phyloP scores from a whole-genome alignment of 495 filamentous ascomycete genomes.

The Neurospora intermedia region DNA sequence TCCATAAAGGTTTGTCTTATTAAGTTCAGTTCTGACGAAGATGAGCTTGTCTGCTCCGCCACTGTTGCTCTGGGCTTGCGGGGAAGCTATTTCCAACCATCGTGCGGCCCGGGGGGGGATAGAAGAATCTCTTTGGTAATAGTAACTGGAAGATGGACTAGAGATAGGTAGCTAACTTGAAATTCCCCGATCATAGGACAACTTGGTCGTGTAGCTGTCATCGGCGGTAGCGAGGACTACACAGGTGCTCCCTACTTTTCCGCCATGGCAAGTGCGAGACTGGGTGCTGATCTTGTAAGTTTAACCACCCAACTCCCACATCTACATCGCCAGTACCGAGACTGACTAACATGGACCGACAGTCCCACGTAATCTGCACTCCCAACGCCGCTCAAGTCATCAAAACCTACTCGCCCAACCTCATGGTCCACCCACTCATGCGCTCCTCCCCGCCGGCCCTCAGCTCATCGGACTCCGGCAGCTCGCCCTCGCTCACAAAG shows the following conservation, averaged over 20 bases:
- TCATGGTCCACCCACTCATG: constrained; percentile 97
- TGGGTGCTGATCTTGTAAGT: constrained; percentile 76
- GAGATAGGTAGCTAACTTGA: constrained; percentile 4
- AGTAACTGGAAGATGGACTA: neutral
- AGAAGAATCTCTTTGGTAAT: constrained; percentile 3
- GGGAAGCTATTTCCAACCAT: neutral
- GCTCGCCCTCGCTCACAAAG: constrained; percentile 30
- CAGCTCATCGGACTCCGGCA: constrained; percentile 16
- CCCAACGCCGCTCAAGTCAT: constrained; percentile 80
- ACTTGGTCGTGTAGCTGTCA: constrained; percentile 83
- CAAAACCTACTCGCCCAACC: constrained; percentile 94
- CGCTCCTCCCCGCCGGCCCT: constrained; percentile 52
- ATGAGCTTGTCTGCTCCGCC: neutral
- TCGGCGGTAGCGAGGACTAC: constrained; percentile 92
- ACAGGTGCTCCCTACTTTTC: constrained; percentile 97
- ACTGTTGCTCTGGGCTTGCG: neutral
- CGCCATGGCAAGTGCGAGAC: constrained; percentile 83
- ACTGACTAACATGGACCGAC: neutral
- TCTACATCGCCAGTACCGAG: neutral
- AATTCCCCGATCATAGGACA: constrained; percentile 49
- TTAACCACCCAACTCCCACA: neutral
- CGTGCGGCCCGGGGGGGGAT: neutral
- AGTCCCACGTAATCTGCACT: constrained; percentile 97
- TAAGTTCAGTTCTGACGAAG: neutral
- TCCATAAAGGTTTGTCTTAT: constrained; percentile 75